Percentiles rank a stretch among this genome's conserved stretches.
Evolutionary conservation across 371 early-diverging fungal species (phyloP).

Genomic region (Choanephora cucurbitarum): DNA sequence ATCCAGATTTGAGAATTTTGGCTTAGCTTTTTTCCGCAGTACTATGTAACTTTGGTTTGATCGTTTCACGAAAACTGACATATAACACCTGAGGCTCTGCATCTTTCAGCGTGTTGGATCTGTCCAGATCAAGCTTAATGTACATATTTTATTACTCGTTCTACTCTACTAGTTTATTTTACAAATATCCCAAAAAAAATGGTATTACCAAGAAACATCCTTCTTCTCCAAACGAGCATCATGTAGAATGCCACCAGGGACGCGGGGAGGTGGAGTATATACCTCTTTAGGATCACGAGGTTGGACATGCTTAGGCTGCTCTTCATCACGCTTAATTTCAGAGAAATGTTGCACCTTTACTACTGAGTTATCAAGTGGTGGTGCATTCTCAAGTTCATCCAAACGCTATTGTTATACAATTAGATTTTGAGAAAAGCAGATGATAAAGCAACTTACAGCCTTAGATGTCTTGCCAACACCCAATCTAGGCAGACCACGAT

Average conservation of each 20-base stretch:
- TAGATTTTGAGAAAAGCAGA: no score
- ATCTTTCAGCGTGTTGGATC: no score
- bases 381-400: constrained; percentile 23
- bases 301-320: constrained; percentile 26
- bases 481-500: constrained; percentile 82
- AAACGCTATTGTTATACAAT: constrained; percentile 23
- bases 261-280: constrained; percentile 48
- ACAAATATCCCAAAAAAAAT: no score
- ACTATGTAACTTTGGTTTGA: no score
- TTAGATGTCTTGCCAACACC: constrained; percentile 54
- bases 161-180: no score
- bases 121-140: no score
- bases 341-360: constrained; percentile 42
- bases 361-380: constrained; percentile 4
- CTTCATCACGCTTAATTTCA: constrained; percentile 44
- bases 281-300: constrained; percentile 42
- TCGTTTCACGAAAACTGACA: no score
- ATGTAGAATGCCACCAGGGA: constrained; percentile 36
- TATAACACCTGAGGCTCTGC: no score
- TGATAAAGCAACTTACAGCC: constrained; percentile 29
- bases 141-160: no score
- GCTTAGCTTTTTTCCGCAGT: no score
- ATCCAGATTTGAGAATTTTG: no score
- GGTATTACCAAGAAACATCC: constrained; percentile 43
- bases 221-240: constrained; percentile 31